phyloP scores from a whole-genome alignment of 108 stramenopile genomes.

The Nitzschia sp. region DNA sequence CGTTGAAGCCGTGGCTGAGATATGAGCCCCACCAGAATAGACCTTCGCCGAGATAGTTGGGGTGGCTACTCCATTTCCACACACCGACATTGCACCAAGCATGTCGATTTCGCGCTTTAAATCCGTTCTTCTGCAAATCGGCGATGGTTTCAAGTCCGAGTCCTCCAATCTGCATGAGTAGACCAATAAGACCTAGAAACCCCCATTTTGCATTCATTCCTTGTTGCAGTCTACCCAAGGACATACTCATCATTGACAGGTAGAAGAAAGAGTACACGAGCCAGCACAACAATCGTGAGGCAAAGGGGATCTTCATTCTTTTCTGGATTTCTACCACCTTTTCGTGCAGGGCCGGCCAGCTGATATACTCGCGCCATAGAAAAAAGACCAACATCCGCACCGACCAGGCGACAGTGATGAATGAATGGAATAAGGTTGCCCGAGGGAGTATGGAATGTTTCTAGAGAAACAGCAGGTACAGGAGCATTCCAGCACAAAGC shows the following conservation, averaged over 20 bases:
- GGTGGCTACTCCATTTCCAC: slow-evolving; percentile 52
- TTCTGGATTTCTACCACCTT: slow-evolving; percentile 38
- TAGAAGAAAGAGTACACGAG: slow-evolving; percentile 51
- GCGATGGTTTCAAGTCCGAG: slow-evolving; percentile 55
- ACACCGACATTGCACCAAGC: slow-evolving; percentile 59
- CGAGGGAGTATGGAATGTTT: slow-evolving; percentile 8
- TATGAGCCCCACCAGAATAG: slow-evolving; percentile 62
- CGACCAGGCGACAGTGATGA: slow-evolving; percentile 48
- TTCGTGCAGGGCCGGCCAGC: slow-evolving; percentile 54
- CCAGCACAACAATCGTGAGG: slow-evolving; percentile 46
- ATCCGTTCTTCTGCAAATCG: slow-evolving; percentile 55
- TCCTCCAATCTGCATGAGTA: slow-evolving; percentile 42
- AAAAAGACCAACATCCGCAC: slow-evolving; percentile 48
- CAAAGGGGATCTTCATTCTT: slow-evolving; percentile 29
- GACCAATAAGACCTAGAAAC: slow-evolving; percentile 27
- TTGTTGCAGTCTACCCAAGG: slow-evolving; percentile 36
- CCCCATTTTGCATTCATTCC: slow-evolving; percentile 30
- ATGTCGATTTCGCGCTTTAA: slow-evolving; percentile 50
- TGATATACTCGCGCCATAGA: slow-evolving; percentile 49
- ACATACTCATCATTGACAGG: slow-evolving; percentile 39
- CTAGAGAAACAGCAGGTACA: not conserved
- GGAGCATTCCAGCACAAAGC: too few species aligned
- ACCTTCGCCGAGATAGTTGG: slow-evolving; percentile 64
- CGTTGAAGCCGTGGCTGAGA: slow-evolving; percentile 35
- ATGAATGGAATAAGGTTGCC: slow-evolving; percentile 39